Base-by-base conservation (phyloP, 2,329 filamentous ascomycete genomes). In the Colletotrichum sp. region DNA sequence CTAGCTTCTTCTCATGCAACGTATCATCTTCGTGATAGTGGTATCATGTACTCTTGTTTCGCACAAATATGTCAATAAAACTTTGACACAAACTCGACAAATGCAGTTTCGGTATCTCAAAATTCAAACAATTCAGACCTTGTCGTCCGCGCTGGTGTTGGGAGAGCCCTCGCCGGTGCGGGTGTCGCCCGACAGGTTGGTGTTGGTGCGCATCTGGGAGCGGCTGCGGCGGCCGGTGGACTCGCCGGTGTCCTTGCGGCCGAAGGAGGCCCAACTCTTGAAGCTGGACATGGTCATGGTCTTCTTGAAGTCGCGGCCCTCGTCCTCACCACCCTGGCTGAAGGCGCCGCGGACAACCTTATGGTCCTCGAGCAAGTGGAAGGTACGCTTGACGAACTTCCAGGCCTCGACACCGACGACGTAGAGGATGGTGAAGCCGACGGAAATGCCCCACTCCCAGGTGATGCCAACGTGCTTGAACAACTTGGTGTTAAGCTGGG, bases 381-480 rank as follows among this genome's bases (percentile, higher is more conserved):
- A 88, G 60, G 82, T 80, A 66, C 94, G 88, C 90, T 96, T 96
- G 77, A 85, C 83, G 80, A 89, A 89, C 86, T 96, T 95, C 93
- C 94, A 96, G 12, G 86, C 82, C 86, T 96, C 94, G 55, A 95
- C 89, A 30, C 93, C 92, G 0, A 88, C 83, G 63, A 96, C 89
- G 81, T 93, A 96, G 6, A 95, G 81, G 15, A 93, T 78, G 0
- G 92, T 89, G 74, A 91, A 91, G 24, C 92, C 89, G 36, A 95
- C 87, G 1, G 93, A 90, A 7, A 96, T 86, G 2, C 89, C 91
- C 94, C 93, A 96, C 82, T 95, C 94, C 94, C 94, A 96, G 21
- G 87, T 89, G 79, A 96, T 95, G 21, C 88, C 89, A 9, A 86
- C 89, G 85, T 95, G 94, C 85, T 94, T 93, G 88, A 95, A 95